Percentiles rank a stretch among this genome's conserved stretches.
Evolutionary conservation across 768 basidiomycete species (phyloP).

Genomic region (Russula sp.): DNA sequence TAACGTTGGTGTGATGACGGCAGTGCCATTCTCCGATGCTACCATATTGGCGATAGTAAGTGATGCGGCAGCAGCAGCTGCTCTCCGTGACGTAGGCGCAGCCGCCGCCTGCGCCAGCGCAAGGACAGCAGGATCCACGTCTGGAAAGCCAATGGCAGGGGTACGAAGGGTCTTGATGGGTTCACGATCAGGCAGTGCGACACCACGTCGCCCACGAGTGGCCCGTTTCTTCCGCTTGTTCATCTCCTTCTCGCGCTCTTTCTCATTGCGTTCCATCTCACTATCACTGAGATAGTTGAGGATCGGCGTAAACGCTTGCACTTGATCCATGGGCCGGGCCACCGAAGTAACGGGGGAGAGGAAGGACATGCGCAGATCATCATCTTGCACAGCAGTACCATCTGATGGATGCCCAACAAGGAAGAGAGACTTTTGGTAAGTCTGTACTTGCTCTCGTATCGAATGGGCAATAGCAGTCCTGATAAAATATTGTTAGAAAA

Average conservation of each 20-base stretch:
- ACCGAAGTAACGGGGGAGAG: slow-evolving; percentile 70
- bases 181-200: slow-evolving; percentile 87
- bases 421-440: slow-evolving; percentile 87
- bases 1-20: slow-evolving; percentile 38
- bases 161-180: slow-evolving; percentile 88
- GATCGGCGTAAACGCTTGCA: slow-evolving; percentile 76
- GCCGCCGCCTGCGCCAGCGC: slow-evolving; percentile 57
- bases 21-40: slow-evolving; percentile 79
- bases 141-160: slow-evolving; percentile 78
- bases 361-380: slow-evolving; percentile 86
- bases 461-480: slow-evolving; percentile 94
- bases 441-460: slow-evolving; percentile 91
- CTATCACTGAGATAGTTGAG: slow-evolving; percentile 84
- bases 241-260: slow-evolving; percentile 89
- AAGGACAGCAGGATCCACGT: slow-evolving; percentile 61
- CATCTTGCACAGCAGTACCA: slow-evolving; percentile 71
- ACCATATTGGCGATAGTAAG: slow-evolving; percentile 89
- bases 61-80: slow-evolving; percentile 79
- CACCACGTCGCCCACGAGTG: slow-evolving; percentile 71
- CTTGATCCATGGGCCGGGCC: slow-evolving; percentile 69
- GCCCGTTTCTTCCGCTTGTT: slow-evolving; percentile 79
- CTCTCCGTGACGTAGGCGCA: slow-evolving; percentile 67
- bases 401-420: slow-evolving; percentile 83
- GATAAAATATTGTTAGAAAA: not conserved
- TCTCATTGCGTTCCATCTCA: slow-evolving; percentile 84